Conservation (phyloP, 306 rosid genomes). For the Pterocarpus macrocarpus region DNA sequence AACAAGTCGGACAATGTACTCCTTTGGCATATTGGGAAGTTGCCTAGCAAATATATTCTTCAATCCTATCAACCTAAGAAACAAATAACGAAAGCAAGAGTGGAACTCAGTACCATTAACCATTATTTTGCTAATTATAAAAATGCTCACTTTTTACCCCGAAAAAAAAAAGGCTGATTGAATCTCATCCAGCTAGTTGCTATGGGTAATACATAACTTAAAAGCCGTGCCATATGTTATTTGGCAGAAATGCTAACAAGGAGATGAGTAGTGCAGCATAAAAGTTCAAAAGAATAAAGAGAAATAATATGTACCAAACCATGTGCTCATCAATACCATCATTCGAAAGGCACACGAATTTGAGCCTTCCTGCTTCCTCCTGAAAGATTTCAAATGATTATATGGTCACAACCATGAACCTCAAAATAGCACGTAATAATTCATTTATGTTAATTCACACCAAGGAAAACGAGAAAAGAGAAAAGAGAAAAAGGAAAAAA, state of each 20-base stretch:
- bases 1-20: constrained; percentile 96
- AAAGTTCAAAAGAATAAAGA: constrained; percentile 25
- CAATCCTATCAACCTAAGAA: constrained; percentile 88
- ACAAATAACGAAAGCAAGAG: constrained; percentile 42
- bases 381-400: constrained; percentile 37
- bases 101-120: constrained; percentile 39
- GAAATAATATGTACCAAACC: constrained; percentile 79
- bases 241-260: constrained; percentile 7
- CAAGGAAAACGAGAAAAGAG: not conserved
- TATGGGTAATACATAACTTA: constrained; percentile 1
- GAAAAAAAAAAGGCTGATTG: not conserved
- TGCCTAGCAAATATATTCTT: constrained; percentile 96
- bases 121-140: constrained; percentile 15
- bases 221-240: not conserved
- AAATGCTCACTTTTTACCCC: not conserved
- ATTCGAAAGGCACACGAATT: constrained; percentile 77
- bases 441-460: not conserved
- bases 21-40: constrained; percentile 99
- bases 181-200: constrained; percentile 22
- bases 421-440: constrained; percentile 15
- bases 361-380: constrained; percentile 95
- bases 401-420: constrained; percentile 25
- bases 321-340: constrained; percentile 92
- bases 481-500: not conserved
- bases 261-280: constrained; percentile 1